Conservation (phyloP, 2,329 filamentous ascomycete species). For the Huntiella moniliformis region DNA sequence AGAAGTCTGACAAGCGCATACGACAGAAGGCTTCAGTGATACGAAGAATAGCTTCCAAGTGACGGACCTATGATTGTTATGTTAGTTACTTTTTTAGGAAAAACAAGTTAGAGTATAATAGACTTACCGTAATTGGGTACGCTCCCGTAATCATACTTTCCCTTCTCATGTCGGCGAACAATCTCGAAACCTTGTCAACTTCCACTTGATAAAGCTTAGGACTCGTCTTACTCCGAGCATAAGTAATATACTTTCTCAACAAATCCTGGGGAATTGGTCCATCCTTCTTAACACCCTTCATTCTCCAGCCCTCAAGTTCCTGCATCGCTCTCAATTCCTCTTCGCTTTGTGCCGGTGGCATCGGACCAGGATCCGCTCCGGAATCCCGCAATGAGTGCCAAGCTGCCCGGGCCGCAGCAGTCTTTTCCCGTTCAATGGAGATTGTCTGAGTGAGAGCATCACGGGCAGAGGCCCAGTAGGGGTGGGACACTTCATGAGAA, state of each 20-base stretch:
- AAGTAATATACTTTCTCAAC: constrained; percentile 89
- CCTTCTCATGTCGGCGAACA: constrained; percentile 91
- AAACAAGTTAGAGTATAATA: constrained; percentile 1
- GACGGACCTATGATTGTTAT: constrained; percentile 52
- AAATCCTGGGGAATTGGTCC: constrained; percentile 80
- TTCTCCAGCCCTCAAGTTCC: constrained; percentile 18
- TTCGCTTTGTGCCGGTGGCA: constrained; percentile 24
- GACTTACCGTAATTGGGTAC: constrained; percentile 87
- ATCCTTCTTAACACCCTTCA: constrained; percentile 20
- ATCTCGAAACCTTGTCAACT: constrained; percentile 81
- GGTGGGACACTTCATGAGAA: constrained; percentile 82
- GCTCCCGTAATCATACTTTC: constrained; percentile 87
- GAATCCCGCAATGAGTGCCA: constrained; percentile 5
- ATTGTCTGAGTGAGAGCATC: constrained; percentile 32
- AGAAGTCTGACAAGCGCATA: constrained; percentile 96
- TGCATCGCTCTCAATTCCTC: constrained; percentile 17
- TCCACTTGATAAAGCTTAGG: constrained; percentile 96
- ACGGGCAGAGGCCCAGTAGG: constrained; percentile 29
- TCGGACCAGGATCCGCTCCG: constrained; percentile 4
- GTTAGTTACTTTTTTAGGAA: background rate
- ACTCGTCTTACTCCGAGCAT: constrained; percentile 70
- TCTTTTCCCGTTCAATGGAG: constrained; percentile 31
- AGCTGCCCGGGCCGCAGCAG: background rate
- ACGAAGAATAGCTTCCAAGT: constrained; percentile 93
- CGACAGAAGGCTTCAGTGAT: constrained; percentile 89